These are phyloP conservation scores for Cercospora nicotianae DNA, from an alignment of 2,329 filamentous ascomycete genomes.

Conservation along the genomic window DNA sequence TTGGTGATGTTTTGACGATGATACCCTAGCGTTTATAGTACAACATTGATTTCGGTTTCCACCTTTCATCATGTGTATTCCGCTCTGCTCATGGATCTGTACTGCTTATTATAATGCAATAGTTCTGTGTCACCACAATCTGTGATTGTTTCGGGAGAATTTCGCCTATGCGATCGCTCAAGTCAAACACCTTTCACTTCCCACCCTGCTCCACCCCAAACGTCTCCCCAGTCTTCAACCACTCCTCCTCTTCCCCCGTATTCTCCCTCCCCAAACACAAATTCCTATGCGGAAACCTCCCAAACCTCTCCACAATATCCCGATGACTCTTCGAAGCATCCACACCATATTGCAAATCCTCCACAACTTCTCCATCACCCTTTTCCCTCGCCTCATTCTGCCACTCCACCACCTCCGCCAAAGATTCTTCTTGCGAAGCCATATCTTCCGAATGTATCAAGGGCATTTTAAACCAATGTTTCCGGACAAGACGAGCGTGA, in stretches of 20 bases:
- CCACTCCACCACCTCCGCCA: conserved; percentile 18
- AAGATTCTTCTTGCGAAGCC: conserved; percentile 46
- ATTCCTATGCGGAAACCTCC: conserved; percentile 62
- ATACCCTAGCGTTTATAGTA: neutral
- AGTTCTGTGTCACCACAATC: neutral
- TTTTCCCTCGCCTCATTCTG: conserved; percentile 34
- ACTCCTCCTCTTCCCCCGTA: conserved; percentile 54
- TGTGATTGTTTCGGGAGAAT: neutral
- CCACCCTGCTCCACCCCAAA: conserved; percentile 41
- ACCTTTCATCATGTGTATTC: neutral
- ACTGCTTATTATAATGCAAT: neutral
- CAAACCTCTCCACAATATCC: conserved; percentile 55
- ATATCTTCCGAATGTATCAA: conserved; percentile 60
- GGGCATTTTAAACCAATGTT: conserved; percentile 61
- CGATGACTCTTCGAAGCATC: conserved; percentile 50
- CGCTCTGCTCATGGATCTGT: neutral
- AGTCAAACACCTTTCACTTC: neutral
- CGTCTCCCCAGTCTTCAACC: conserved; percentile 48
- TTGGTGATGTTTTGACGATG: neutral
- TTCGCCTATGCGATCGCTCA: neutral
- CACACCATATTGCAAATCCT: conserved; percentile 36
- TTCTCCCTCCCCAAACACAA: conserved; percentile 50
- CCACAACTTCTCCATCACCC: conserved; percentile 38
- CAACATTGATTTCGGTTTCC: neutral
- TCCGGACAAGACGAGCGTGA: conserved; percentile 36